phyloP scores from a whole-genome alignment of 139 green algal species.

The Auxenochlorella protothecoides region DNA sequence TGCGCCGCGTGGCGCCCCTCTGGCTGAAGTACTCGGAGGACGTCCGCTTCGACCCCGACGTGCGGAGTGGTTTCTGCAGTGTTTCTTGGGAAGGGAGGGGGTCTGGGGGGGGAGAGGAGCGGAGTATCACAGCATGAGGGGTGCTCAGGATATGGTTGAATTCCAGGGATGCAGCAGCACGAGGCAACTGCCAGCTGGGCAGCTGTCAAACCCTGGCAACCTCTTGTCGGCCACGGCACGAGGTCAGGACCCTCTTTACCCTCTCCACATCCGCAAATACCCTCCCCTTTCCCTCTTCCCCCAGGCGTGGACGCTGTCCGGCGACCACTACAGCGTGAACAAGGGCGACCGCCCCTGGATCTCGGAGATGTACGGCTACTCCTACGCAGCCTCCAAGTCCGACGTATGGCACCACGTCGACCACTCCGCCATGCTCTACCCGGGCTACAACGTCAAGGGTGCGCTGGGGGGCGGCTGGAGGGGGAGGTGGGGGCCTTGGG shows the following conservation, averaged over 20 bases:
- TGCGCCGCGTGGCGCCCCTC: conserved; percentile 52
- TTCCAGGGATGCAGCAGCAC: no score
- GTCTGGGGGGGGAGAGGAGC: no score
- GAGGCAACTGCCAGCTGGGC: background rate
- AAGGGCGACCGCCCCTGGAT: conserved; percentile 35
- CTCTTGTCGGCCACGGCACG: no score
- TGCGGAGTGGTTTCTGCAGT: background rate
- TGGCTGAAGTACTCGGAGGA: conserved; percentile 67
- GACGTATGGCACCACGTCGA: conserved; percentile 71
- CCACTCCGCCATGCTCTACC: conserved; percentile 69
- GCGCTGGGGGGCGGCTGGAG: background rate
- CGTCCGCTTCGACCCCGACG: conserved; percentile 26
- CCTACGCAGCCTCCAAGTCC: conserved; percentile 55
- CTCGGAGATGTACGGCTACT: conserved; percentile 57
- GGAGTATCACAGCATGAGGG: no score
- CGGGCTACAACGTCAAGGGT: conserved; percentile 36
- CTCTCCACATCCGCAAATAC: background rate
- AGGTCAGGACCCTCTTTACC: background rate
- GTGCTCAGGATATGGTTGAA: no score
- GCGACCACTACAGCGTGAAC: conserved; percentile 25
- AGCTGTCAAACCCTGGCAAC: background rate
- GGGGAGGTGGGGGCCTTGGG: no score
- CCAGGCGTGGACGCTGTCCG: conserved; percentile 51
- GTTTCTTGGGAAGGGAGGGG: no score
- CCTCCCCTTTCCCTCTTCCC: no score